Conservation (phyloP, 768 basidiomycete species). For the Boletus eberwhitei region DNA sequence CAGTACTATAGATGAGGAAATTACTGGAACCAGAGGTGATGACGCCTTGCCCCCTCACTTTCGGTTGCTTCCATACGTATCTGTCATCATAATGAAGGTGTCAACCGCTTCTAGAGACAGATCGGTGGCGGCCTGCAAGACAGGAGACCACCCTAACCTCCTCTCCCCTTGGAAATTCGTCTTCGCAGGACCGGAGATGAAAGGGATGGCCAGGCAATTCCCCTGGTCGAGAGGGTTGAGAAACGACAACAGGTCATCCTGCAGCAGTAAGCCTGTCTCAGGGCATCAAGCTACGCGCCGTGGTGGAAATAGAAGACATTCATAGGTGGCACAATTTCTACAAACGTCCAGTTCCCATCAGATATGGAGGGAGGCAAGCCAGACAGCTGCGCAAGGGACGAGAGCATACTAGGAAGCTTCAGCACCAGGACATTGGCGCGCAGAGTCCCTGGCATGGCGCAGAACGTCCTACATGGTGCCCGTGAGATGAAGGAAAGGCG, state of each 20-base stretch:
- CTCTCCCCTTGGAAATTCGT: conserved; percentile 12
- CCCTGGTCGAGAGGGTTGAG: conserved; percentile 4
- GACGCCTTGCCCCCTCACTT: conserved; percentile 10
- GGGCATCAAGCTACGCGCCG: conserved; percentile 24
- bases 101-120: conserved; percentile 5
- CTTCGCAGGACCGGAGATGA: conserved; percentile 25
- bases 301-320: conserved; percentile 20
- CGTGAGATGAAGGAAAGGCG: conserved; percentile 10
- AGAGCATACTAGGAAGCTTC: conserved; percentile 3
- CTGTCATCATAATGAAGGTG: conserved; percentile 15
- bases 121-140: conserved; percentile 20
- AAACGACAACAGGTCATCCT: conserved; percentile 10
- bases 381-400: conserved; percentile 10
- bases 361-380: conserved; percentile 2
- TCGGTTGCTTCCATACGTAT: conserved; percentile 8
- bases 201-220: conserved; percentile 3
- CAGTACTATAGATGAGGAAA: conserved; percentile 9
- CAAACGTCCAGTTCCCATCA: conserved; percentile 13
- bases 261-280: conserved; percentile 4
- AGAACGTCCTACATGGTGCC: not conserved
- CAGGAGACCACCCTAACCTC: conserved; percentile 11
- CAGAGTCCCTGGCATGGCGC: conserved; percentile 7
- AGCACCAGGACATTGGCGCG: conserved; percentile 1
- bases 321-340: conserved; percentile 9
- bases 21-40: conserved; percentile 6